Base-by-base conservation (phyloP, 257 asterid genomes). In the Craterostigma plantagineum region DNA sequence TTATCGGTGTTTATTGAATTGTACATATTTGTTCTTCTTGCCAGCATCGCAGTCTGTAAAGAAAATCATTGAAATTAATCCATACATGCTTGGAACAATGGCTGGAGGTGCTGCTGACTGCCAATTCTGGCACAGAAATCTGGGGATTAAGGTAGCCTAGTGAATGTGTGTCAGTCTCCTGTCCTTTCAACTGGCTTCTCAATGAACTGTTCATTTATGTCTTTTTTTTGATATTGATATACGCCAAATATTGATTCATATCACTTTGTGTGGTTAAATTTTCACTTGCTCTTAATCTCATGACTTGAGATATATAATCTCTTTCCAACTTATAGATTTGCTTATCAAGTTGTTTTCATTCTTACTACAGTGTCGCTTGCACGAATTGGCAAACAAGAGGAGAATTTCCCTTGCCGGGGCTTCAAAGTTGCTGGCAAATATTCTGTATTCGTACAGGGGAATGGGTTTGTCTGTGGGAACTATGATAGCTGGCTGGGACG, bases 401-500 rank as follows among this genome's bases (percentile, higher is more conserved):
- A 72, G 95, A 69, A 83, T 90, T 38, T 79, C 98, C 18, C 73
- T 90, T 35, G 81, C 95, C 34, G 95, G 93, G 49, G 93, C 95
- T 45, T 84, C 95, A 27, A 84, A 84, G 69, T 35, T 83, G 72
- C 57, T 90, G 66, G 92, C 93, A 14, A 90, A 90, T 66, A 79
- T 87, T 45, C 75, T 82, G 35, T 87, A 82, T 57, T 84, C 95
- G 17, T 87, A 82, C 58, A 73, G 95, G 38, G 95, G 98, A 60
- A 84, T 84, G 93, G 95, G 95, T 38, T 65, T 87, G 58, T 87
- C 95, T 2, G 92, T 84, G 46, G 95, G 93, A 47, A 84, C 95
- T 16, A 87, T 82, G 98, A 87, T 87, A 38, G 95, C 95, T 40
- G 98, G 98, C 46, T 87, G 93, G 95, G 98, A 87, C 63, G 98